Conservation (phyloP, 1,284 basidiomycete species). For the Pseudozyma thailandica region DNA sequence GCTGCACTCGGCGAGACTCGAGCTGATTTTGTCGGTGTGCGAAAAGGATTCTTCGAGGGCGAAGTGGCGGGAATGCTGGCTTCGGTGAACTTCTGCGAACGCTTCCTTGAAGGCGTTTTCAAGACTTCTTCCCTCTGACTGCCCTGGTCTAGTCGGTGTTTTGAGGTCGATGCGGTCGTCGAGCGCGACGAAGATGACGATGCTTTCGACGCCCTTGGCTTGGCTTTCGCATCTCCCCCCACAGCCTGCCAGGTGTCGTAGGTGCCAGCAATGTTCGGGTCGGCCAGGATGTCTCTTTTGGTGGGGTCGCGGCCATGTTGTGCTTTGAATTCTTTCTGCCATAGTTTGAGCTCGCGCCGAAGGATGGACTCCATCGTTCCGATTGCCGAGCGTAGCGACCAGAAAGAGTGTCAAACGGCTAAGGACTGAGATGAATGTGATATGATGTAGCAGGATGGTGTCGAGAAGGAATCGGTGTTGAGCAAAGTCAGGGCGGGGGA, state of each 20-base stretch:
- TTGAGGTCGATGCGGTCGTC: slow-evolving; percentile 14
- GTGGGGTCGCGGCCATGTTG: slow-evolving; percentile 57
- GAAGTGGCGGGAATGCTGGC: neutral
- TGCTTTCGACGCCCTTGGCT: neutral
- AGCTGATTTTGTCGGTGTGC: slow-evolving; percentile 29
- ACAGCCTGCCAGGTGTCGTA: slow-evolving; percentile 61
- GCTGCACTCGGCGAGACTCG: neutral
- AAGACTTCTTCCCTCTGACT: slow-evolving; percentile 9
- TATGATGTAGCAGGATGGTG: slow-evolving; percentile 1
- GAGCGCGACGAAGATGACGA: neutral
- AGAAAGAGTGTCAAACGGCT: neutral
- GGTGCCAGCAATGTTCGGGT: slow-evolving; percentile 47
- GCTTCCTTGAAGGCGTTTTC: slow-evolving; percentile 38
- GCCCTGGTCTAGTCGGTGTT: slow-evolving; percentile 12
- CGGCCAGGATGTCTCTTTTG: slow-evolving; percentile 55
- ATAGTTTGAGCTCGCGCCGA: slow-evolving; percentile 49
- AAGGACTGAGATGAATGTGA: neutral
- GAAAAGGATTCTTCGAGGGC: slow-evolving; percentile 19
- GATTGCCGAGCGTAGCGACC: neutral
- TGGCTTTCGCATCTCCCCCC: slow-evolving; percentile 20
- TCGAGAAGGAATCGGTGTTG: slow-evolving; percentile 2
- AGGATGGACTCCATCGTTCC: slow-evolving; percentile 44
- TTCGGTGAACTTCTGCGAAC: neutral
- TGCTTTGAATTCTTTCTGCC: slow-evolving; percentile 43
- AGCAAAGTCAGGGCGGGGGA: too few species aligned